phyloP scores from a whole-genome alignment of 2,329 filamentous ascomycete genomes.

The Bretziella fagacearum region DNA sequence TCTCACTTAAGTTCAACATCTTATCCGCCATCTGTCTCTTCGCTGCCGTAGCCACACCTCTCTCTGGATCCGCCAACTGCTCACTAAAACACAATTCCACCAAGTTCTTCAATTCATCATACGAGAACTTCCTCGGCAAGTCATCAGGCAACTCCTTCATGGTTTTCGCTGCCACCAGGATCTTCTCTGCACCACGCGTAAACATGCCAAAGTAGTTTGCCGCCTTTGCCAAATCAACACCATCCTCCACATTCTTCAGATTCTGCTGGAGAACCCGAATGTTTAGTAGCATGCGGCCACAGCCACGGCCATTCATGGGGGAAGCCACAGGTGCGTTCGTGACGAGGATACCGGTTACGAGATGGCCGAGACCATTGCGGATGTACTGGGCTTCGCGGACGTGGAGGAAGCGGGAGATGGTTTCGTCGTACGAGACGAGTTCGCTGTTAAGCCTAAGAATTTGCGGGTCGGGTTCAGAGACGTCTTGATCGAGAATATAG shows the following conservation, averaged over 20 bases:
- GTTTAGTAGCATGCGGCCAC: slow-evolving; percentile 73
- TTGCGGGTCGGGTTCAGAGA: slow-evolving; percentile 59
- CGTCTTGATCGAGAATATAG: slow-evolving; percentile 52
- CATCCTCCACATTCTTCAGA: slow-evolving; percentile 74
- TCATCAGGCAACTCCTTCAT: slow-evolving; percentile 17
- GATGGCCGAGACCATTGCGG: slow-evolving; percentile 53
- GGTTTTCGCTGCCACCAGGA: slow-evolving; percentile 44
- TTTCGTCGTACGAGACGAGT: slow-evolving; percentile 76
- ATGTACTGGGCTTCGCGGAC: slow-evolving; percentile 57
- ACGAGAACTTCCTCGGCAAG: slow-evolving; percentile 35
- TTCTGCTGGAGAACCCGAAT: slow-evolving; percentile 93
- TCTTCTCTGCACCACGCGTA: slow-evolving; percentile 44
- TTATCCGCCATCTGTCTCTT: slow-evolving; percentile 55
- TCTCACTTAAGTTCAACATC: slow-evolving; percentile 51
- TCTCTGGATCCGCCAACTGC: slow-evolving; percentile 45
- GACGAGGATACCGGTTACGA: slow-evolving; percentile 68
- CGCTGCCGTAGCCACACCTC: slow-evolving; percentile 49
- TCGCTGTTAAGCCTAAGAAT: slow-evolving; percentile 73
- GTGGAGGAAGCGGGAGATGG: slow-evolving; percentile 55
- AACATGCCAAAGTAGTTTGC: slow-evolving; percentile 55
- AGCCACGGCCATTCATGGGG: slow-evolving; percentile 71
- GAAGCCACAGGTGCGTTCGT: slow-evolving; percentile 52
- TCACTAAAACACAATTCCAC: slow-evolving; percentile 54
- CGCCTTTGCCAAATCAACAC: slow-evolving; percentile 45
- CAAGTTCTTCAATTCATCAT: slow-evolving; percentile 49